Evolutionary conservation across 1,284 basidiomycete species (phyloP), one percentile per base, ranked within the genome.

Genomic region (Dichomitus squalens): DNA sequence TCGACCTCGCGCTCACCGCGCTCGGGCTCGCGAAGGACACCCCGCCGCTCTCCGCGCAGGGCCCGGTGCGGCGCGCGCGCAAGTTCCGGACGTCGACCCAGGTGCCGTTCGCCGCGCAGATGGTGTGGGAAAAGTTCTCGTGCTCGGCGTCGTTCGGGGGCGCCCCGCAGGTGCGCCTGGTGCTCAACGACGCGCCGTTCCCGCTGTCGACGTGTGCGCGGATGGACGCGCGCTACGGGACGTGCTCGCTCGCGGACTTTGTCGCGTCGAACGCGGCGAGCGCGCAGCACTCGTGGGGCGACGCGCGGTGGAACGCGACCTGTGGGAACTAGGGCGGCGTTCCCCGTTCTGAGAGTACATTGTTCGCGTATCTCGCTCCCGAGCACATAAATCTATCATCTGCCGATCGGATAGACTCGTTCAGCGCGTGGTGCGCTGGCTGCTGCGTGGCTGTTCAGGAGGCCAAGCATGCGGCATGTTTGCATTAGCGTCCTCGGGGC

Each of bases 41-140:
- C 7, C 55, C 59, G 1, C 68, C 71, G 29, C 71, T 79, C 46
- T 63, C 70, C 12, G 59, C 72, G 4, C 58, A 47, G 8, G 75
- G 76, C 27, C 74, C 72, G 43, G 63, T 72, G 33, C 64, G 63
- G 38, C 39, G 46, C 3, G 64, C 65, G 51, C 73, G 79, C 27
- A 73, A 69, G 38, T 82, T 75, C 68, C 71, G 73, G 48, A 79
- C 77, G 31, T 74, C 77, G 9, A 63, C 62, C 6, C 77, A 80
- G 61, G 75, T 78, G 11, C 79, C 77, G 29, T 80, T 80, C 58
- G 76, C 66, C 6, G 75, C 79, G 35, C 72, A 73, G 61, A 80
- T 79, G 79, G 66, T 76, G 41, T 82, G 75, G 76, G 76, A 80
- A 65, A 75, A 68, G 59, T 76, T 80, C 61, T 67, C 66, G 1